These are phyloP conservation scores for Calocybe indica DNA, from an alignment of 768 basidiomycete genomes.

Conservation along the genomic window DNA sequence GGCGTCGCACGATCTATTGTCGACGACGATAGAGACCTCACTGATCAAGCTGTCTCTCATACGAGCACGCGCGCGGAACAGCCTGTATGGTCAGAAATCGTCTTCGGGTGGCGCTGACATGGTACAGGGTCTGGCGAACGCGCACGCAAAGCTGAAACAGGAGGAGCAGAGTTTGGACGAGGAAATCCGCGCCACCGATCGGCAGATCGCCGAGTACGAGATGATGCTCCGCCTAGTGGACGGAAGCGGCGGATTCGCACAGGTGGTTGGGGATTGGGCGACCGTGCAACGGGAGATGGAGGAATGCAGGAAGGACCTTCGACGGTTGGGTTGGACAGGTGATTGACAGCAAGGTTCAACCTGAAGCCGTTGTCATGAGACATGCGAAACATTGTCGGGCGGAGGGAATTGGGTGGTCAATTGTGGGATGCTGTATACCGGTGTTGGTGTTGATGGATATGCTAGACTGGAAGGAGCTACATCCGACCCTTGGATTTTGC, in stretches of 20 bases:
- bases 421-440: no score
- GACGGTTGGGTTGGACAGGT: slow-evolving; percentile 46
- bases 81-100: slow-evolving; percentile 31
- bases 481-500: no score
- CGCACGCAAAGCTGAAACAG: slow-evolving; percentile 23
- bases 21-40: slow-evolving; percentile 39
- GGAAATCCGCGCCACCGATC: slow-evolving; percentile 31
- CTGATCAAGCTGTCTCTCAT: slow-evolving; percentile 43
- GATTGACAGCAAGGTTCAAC: slow-evolving; percentile 10
- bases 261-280: slow-evolving; percentile 43
- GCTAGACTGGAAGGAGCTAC: no score
- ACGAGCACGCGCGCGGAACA: slow-evolving; percentile 29
- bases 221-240: slow-evolving; percentile 35
- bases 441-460: no score
- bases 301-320: slow-evolving; percentile 42
- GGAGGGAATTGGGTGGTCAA: no score
- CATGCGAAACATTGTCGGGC: no score
- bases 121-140: slow-evolving; percentile 24
- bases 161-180: slow-evolving; percentile 29
- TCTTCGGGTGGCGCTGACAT: slow-evolving; percentile 18
- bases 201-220: slow-evolving; percentile 35
- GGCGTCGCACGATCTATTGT: slow-evolving; percentile 33
- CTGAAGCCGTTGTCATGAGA: slow-evolving; percentile 9
- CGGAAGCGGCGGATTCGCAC: slow-evolving; percentile 34
- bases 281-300: slow-evolving; percentile 41